Conservation (phyloP, 225 moss, liverwort and hornwort genomes). For the Physcomitrellopsis africana region DNA sequence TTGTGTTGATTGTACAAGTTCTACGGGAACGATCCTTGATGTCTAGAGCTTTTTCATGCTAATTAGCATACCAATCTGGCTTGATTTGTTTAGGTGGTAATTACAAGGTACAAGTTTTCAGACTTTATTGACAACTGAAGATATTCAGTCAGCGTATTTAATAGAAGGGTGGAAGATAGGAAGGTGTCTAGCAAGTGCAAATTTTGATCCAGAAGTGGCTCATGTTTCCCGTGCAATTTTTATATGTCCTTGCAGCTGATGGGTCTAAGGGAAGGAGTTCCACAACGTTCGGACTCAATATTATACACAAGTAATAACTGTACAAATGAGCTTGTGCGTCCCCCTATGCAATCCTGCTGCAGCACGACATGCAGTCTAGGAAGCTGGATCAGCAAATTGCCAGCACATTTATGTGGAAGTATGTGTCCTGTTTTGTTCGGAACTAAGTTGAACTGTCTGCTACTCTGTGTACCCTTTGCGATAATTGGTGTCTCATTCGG, state of each 20-base stretch:
- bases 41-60: too few relatives aligned
- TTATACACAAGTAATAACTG: constrained; percentile 10
- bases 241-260: constrained; percentile 6
- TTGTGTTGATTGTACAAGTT: too few relatives aligned
- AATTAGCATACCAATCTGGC: too few relatives aligned
- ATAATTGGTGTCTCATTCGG: constrained; percentile 4
- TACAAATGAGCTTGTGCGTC: constrained; percentile 12
- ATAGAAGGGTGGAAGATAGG: too few relatives aligned
- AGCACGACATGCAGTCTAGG: not conserved
- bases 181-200: too few relatives aligned
- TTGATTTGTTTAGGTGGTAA: too few relatives aligned
- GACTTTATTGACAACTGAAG: too few relatives aligned
- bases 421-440: constrained; percentile 27
- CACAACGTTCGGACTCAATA: not conserved
- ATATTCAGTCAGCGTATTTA: too few relatives aligned
- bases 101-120: too few relatives aligned
- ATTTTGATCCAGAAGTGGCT: too few relatives aligned
- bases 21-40: too few relatives aligned
- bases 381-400: constrained; percentile 4
- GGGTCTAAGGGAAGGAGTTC: constrained; percentile 7
- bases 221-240: too few relatives aligned
- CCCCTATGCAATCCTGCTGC: not conserved
- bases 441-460: constrained; percentile 31
- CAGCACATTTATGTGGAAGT: not conserved
- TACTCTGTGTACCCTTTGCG: constrained; percentile 22